These are phyloP conservation scores for Irpex sp. DNA, from an alignment of 1,284 basidiomycete genomes.

Conservation along the genomic window DNA sequence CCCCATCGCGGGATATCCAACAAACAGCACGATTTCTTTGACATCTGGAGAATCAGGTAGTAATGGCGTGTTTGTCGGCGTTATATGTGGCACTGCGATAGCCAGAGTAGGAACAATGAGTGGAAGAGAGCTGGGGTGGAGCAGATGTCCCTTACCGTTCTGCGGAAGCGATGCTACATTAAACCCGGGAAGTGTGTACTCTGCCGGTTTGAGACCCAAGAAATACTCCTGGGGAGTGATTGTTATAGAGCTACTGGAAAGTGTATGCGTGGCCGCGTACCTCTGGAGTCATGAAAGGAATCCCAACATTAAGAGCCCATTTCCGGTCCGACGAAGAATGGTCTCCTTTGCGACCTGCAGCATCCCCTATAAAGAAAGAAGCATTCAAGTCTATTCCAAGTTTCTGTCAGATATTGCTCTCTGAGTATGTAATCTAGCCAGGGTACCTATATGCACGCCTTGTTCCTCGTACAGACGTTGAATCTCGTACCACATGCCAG, in stretches of 20 bases:
- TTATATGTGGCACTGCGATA: constrained; percentile 48
- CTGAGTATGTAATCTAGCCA: background rate
- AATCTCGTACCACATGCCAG: constrained; percentile 82
- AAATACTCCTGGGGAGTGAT: constrained; percentile 68
- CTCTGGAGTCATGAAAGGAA: constrained; percentile 72
- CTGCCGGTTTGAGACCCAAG: constrained; percentile 45
- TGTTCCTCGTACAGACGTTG: constrained; percentile 56
- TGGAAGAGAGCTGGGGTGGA: background rate
- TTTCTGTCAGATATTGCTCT: background rate
- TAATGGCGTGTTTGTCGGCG: constrained; percentile 63
- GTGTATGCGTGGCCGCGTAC: constrained; percentile 24
- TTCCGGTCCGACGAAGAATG: constrained; percentile 82
- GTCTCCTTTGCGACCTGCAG: constrained; percentile 76
- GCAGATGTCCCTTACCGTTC: constrained; percentile 32
- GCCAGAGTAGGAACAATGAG: background rate
- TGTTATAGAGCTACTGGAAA: constrained; percentile 1
- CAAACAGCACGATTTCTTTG: constrained; percentile 75
- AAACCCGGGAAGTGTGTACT: constrained; percentile 57
- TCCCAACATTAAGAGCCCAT: constrained; percentile 74
- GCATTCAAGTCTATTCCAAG: constrained; percentile 49
- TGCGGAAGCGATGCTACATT: constrained; percentile 43
- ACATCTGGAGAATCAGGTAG: constrained; percentile 35
- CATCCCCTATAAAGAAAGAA: constrained; percentile 88
- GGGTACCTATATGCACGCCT: constrained; percentile 64
- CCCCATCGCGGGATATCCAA: constrained; percentile 85